phyloP scores from a whole-genome alignment of 768 basidiomycete genomes.

The Tulasnella sp. region DNA sequence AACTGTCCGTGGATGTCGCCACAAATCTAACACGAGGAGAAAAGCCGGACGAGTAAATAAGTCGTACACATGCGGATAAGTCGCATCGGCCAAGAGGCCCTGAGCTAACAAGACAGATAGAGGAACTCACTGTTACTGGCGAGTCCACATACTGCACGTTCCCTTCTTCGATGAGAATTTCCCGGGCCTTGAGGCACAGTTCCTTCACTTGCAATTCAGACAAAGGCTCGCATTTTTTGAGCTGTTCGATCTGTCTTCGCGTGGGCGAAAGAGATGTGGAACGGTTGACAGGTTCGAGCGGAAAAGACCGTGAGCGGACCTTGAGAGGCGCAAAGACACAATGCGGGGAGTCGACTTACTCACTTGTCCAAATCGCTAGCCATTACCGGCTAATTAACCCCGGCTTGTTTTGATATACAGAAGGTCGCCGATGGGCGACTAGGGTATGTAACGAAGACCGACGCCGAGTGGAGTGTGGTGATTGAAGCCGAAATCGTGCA shows the following conservation, averaged over 20 bases:
- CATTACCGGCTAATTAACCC: neutral
- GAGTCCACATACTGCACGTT: conserved; percentile 95
- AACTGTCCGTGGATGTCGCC: conserved; percentile 41
- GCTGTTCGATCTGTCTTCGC: conserved; percentile 93
- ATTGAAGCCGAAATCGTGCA: too few relatives aligned
- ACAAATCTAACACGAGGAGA: conserved; percentile 25
- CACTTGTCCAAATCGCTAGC: conserved; percentile 17
- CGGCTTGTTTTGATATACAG: neutral
- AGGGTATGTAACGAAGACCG: neutral
- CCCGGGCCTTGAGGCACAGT: conserved; percentile 89
- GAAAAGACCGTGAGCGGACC: neutral
- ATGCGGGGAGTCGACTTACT: neutral
- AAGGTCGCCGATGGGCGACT: neutral
- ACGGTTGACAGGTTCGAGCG: neutral
- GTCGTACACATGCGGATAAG: neutral
- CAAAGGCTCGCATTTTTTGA: conserved; percentile 87
- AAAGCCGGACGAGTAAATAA: neutral
- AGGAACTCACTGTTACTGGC: conserved; percentile 57
- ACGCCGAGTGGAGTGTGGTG: neutral
- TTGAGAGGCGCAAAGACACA: neutral
- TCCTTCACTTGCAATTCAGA: conserved; percentile 93
- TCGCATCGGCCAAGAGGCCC: neutral
- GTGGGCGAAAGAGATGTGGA: neutral
- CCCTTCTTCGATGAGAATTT: conserved; percentile 94
- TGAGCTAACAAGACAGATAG: neutral